Conservation (phyloP, 2,329 filamentous ascomycete genomes). For the Zymoseptoria pseudotritici region DNA sequence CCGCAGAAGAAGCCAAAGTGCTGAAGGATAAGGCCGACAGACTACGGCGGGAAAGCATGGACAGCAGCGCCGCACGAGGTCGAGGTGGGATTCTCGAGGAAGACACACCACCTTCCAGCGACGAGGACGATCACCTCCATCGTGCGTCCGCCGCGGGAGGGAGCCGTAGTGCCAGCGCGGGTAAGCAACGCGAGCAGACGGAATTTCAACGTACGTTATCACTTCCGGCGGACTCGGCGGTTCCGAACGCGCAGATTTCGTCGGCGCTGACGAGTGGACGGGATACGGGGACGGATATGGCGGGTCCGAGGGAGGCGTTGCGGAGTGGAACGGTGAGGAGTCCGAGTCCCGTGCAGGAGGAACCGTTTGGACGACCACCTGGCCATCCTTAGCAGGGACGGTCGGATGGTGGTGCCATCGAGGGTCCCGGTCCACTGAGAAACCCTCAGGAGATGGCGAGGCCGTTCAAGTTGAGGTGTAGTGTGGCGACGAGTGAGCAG, state of each 20-base stretch:
- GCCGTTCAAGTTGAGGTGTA: not conserved
- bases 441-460: no score
- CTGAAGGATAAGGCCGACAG: slow-evolving; percentile 45
- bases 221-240: slow-evolving; percentile 17
- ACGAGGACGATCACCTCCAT: slow-evolving; percentile 28
- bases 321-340: slow-evolving; percentile 24
- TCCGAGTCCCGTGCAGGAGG: slow-evolving; percentile 24
- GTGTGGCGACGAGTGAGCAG: not conserved
- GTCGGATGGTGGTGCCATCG: not conserved
- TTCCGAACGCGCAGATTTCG: slow-evolving; percentile 21
- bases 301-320: slow-evolving; percentile 20
- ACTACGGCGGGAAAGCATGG: slow-evolving; percentile 42
- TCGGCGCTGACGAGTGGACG: slow-evolving; percentile 11
- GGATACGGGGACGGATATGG: slow-evolving; percentile 21
- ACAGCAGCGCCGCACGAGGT: slow-evolving; percentile 31
- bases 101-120: slow-evolving; percentile 26
- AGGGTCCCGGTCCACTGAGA: no score
- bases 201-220: slow-evolving; percentile 22
- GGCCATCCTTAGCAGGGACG: slow-evolving; percentile 18
- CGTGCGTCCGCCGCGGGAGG: not conserved
- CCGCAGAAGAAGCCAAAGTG: slow-evolving; percentile 43
- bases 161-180: not conserved
- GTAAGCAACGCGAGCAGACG: slow-evolving; percentile 7
- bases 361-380: slow-evolving; percentile 9
- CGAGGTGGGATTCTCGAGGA: slow-evolving; percentile 9